A percentile compares a stretch with the other conserved stretches of the same genome.
These are phyloP conservation scores for Stemphylium lycopersici DNA, from an alignment of 2,329 filamentous ascomycete species.

Conservation along the genomic window DNA sequence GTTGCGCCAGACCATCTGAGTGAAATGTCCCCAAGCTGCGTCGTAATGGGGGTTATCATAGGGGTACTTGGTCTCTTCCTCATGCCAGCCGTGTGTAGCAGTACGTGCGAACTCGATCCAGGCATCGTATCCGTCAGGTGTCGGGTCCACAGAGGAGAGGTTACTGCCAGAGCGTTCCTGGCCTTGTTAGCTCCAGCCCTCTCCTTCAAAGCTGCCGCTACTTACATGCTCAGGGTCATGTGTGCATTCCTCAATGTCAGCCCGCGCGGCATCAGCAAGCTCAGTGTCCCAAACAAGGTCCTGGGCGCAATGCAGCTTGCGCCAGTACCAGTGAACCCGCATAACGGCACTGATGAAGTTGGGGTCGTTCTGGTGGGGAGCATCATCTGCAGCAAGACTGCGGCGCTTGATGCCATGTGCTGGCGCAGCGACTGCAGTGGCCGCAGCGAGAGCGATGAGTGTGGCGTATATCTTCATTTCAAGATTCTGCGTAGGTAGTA, in stretches of 20 bases:
- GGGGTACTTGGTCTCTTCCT: constrained; percentile 45
- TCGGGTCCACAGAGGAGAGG: constrained; percentile 36
- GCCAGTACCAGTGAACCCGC: constrained; percentile 48
- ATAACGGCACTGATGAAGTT: constrained; percentile 43
- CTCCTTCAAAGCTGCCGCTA: not conserved
- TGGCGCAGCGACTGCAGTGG: constrained; percentile 32
- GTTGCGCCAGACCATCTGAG: constrained; percentile 50
- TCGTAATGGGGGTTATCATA: constrained; percentile 40
- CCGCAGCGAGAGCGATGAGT: constrained; percentile 29
- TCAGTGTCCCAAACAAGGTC: constrained; percentile 41
- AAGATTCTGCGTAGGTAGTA: not conserved
- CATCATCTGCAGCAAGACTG: constrained; percentile 23
- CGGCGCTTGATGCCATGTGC: constrained; percentile 20
- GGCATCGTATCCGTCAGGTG: constrained; percentile 28
- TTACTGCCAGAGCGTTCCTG: constrained; percentile 44
- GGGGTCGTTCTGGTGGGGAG: constrained; percentile 35
- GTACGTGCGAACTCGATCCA: constrained; percentile 41
- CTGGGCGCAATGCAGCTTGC: constrained; percentile 44
- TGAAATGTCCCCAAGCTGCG: constrained; percentile 46
- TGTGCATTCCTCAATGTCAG: constrained; percentile 35
- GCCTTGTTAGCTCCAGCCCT: constrained; percentile 6
- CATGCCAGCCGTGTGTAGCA: constrained; percentile 44
- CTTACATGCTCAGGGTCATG: constrained; percentile 37
- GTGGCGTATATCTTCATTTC: constrained; percentile 37
- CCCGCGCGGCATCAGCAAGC: constrained; percentile 34